These are phyloP conservation scores for Aspergillus oerlinghausenensis DNA, from an alignment of 2,329 filamentous ascomycete species.

Conservation along the genomic window DNA sequence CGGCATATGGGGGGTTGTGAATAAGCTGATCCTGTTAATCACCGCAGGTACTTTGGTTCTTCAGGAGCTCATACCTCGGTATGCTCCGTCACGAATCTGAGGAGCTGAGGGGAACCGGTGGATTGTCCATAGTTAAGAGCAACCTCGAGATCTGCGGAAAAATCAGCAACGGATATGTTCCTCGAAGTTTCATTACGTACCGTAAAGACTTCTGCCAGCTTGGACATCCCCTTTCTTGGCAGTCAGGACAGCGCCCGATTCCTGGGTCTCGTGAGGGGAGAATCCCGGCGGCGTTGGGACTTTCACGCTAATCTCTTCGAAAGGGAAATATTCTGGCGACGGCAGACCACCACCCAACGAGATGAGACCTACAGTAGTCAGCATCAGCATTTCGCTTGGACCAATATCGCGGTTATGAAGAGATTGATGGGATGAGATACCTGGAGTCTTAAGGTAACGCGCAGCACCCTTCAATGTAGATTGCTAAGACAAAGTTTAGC, in stretches of 20 bases:
- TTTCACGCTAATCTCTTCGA: slow-evolving; percentile 70
- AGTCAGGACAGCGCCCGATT: slow-evolving; percentile 56
- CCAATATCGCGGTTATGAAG: background rate
- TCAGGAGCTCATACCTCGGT: slow-evolving; percentile 58
- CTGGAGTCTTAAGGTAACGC: slow-evolving; percentile 70
- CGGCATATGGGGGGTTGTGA: slow-evolving; percentile 77
- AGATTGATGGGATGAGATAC: slow-evolving; percentile 19
- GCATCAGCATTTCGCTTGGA: background rate
- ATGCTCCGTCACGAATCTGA: slow-evolving; percentile 90
- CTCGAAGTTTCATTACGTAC: background rate
- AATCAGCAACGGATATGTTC: background rate
- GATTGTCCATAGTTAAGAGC: slow-evolving; percentile 92
- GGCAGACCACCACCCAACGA: slow-evolving; percentile 90
- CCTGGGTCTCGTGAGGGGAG: slow-evolving; percentile 61
- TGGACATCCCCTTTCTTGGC: slow-evolving; percentile 81
- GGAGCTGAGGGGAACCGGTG: slow-evolving; percentile 76
- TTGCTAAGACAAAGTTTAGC: slow-evolving; percentile 39
- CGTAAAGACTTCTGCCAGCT: slow-evolving; percentile 55
- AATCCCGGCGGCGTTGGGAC: slow-evolving; percentile 68
- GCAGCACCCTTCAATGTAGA: slow-evolving; percentile 82
- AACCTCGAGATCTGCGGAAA: slow-evolving; percentile 69
- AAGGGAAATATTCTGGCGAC: slow-evolving; percentile 86
- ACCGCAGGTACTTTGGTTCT: background rate
- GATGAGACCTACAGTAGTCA: slow-evolving; percentile 58
- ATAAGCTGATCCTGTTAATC: slow-evolving; percentile 53